Base-by-base conservation (phyloP, 2,329 filamentous ascomycete species). In the Metarhizium guizhouense region DNA sequence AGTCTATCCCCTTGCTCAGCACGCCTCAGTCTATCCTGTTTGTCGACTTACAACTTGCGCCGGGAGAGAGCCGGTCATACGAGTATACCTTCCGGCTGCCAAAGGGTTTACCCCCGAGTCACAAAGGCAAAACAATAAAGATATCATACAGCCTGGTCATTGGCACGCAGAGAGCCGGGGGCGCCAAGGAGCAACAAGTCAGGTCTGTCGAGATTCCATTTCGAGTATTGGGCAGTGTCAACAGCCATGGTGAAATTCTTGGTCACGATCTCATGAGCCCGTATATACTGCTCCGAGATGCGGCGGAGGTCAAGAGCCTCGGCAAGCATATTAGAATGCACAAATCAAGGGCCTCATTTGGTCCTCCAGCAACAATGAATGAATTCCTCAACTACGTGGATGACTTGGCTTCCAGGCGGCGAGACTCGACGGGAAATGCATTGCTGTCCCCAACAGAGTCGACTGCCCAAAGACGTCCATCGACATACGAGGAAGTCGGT, bases 1-100 rank as follows among this genome's bases (percentile, higher is more conserved):
- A 90, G 67, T 87, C 89, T 3, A 86, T 99, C 47, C 94, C 94
- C 0, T 76, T 99, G 50, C 78, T 99, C n/a, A 94, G 90, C 16
- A 97, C 93, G 5, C 92, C 93, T 1, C 94, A 97, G 72, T 96
- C 91, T 2, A 90, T 99, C 58, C 75, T 99, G 13, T 99, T 99
- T 69, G 94, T 99, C 54, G 92, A 99, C 69, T 76, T 99, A 55
- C 85, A 87, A 63, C 80, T 99, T 25, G 86, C 82, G 6, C 92
- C 94, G 0, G 94, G 93, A 1, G 91, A 99, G 72, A 95, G 90
- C 69, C 86, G 83, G 63, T 87, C 85, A 51, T 99, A 88, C 65
- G 89, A 88, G 52, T 99, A 96, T 69, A 82, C 84, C 1, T 96
- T 96, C 68, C 86, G 82, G 48, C 74, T 99, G 54, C 94, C 94